Conservation (phyloP, 345 rosid species). For the Gossypium rotundifolium region DNA sequence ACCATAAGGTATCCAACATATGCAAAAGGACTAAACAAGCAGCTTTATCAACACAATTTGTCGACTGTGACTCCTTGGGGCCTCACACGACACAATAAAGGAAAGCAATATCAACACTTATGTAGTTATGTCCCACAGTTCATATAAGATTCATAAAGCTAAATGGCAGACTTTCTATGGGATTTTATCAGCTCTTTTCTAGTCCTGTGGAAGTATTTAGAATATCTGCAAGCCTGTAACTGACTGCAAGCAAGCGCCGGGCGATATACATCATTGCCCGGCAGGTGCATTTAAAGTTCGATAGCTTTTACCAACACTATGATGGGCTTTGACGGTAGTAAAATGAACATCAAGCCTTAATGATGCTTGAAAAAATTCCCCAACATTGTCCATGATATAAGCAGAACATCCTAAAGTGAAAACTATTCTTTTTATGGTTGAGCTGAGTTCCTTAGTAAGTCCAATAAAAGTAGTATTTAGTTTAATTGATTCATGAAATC, state of each 20-base stretch:
- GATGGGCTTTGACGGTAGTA: no score
- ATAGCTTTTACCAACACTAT: no score
- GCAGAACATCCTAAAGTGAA: no score
- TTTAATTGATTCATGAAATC: background rate
- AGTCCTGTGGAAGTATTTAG: background rate
- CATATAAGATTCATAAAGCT: background rate
- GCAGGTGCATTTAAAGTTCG: no score
- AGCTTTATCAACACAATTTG: background rate
- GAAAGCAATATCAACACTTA: background rate
- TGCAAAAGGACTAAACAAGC: background rate
- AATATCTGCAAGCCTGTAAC: background rate
- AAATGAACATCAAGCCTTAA: no score
- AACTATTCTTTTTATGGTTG: background rate
- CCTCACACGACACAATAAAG: no score
- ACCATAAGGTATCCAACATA: background rate
- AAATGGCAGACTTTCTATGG: background rate
- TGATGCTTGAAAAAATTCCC: no score
- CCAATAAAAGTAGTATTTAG: background rate
- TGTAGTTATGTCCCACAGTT: background rate
- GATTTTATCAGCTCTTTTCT: background rate
- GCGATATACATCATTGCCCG: no score
- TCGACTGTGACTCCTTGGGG: no score
- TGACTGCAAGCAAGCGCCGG: background rate
- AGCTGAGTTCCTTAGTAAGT: background rate
- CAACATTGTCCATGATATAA: no score